Evolutionary conservation across 768 basidiomycete species (phyloP).

Genomic region (Baorangia bicolor): DNA sequence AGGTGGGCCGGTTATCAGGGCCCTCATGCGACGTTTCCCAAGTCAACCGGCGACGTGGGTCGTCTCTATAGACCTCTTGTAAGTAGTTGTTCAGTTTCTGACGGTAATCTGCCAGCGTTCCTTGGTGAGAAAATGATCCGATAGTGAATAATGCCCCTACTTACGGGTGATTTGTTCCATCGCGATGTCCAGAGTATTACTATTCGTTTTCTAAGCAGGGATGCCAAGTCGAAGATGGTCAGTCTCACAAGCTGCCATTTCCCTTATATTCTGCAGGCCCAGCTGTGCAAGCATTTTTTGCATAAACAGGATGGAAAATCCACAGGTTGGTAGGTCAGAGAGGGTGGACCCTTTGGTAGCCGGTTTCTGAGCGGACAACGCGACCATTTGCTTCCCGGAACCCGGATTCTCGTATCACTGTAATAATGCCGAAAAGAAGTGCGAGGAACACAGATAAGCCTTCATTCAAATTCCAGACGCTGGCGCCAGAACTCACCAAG

Average conservation of each 20-base stretch:
- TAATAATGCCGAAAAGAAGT: neutral
- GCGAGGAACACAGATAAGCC: neutral
- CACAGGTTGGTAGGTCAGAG: conserved; percentile 25
- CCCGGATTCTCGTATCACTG: neutral
- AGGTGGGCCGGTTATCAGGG: conserved; percentile 23
- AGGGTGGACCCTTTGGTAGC: conserved; percentile 1
- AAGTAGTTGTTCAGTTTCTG: conserved; percentile 25
- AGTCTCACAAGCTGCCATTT: neutral
- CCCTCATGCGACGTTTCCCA: conserved; percentile 19
- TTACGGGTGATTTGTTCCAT: conserved; percentile 15
- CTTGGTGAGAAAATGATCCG: neutral
- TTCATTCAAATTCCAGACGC: conserved; percentile 4
- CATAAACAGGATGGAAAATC: conserved; percentile 1
- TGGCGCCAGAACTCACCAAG: conserved; percentile 21
- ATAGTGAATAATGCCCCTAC: neutral
- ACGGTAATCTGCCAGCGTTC: conserved; percentile 15
- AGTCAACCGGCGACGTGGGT: conserved; percentile 11
- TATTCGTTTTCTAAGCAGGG: neutral
- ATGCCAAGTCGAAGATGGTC: neutral
- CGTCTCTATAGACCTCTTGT: conserved; percentile 15
- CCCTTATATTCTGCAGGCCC: conserved; percentile 17
- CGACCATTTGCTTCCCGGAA: neutral
- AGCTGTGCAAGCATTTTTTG: conserved; percentile 14
- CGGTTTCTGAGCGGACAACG: neutral
- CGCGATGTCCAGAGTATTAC: neutral